A percentile compares a stretch with the other conserved stretches of the same genome.
Evolutionary conservation across 2,329 filamentous ascomycete genomes (phyloP).

Genomic region (Pestalotiopsis sp.): DNA sequence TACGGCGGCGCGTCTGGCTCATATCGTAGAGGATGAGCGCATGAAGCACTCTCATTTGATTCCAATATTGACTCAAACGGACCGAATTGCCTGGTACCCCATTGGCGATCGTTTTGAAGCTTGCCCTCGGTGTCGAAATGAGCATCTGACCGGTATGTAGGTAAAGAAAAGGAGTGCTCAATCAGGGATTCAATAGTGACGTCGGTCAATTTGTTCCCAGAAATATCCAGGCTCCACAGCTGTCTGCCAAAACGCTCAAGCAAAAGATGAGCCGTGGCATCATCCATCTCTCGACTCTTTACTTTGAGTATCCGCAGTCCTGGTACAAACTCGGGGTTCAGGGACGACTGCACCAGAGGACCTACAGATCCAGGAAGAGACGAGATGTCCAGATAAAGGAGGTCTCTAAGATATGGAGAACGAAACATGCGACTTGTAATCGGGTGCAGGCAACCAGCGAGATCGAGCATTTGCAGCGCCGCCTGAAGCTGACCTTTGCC

Average conservation of each 20-base stretch:
- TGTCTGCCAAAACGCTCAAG: conserved; percentile 36
- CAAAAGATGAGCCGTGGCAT: conserved; percentile 34
- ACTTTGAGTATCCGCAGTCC: conserved; percentile 55
- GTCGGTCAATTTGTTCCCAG: conserved; percentile 54
- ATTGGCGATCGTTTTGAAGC: conserved; percentile 28
- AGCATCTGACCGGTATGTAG: conserved; percentile 34
- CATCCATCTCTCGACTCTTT: conserved; percentile 47
- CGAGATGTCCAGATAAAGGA: conserved; percentile 58
- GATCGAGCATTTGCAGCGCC: conserved; percentile 44
- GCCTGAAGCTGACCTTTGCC: conserved; percentile 10
- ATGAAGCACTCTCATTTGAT: conserved; percentile 45
- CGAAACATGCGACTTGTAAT: conserved; percentile 43
- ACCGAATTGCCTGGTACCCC: conserved; percentile 38
- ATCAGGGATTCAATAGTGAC: conserved; percentile 34
- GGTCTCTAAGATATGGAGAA: conserved; percentile 33
- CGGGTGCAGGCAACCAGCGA: conserved; percentile 41
- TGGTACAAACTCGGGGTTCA: conserved; percentile 39
- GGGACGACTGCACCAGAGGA: conserved; percentile 32
- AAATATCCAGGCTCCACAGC: conserved; percentile 61
- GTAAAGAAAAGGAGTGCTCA: conserved; percentile 32
- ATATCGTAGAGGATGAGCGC: conserved; percentile 48
- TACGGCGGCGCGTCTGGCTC: conserved; percentile 51
- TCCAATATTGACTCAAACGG: conserved; percentile 48
- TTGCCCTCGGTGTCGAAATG: conserved; percentile 49
- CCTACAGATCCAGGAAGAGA: conserved; percentile 46